Conservation (phyloP, 345 rosid species). For the Pelargonium nanum region DNA sequence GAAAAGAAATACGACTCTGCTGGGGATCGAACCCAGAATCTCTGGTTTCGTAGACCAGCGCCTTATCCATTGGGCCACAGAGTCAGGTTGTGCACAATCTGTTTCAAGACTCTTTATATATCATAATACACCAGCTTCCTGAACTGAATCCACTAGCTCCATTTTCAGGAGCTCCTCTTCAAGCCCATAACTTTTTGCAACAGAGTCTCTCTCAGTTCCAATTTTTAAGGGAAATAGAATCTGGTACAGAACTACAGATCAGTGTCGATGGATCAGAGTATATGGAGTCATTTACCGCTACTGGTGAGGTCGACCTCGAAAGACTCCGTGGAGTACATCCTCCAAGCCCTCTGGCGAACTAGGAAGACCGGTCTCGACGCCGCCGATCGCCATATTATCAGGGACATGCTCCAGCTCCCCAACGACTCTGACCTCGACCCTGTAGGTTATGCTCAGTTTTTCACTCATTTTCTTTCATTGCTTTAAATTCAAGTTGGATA, state of each 20-base stretch:
- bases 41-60: slow-evolving; percentile 91
- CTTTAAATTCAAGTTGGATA: too few relatives aligned
- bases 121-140: too few relatives aligned
- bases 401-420: slow-evolving; percentile 45
- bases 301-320: slow-evolving; percentile 45
- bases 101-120: too few relatives aligned
- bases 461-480: not conserved
- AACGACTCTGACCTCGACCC: slow-evolving; percentile 60
- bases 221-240: not conserved
- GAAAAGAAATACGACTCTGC: slow-evolving; percentile 34
- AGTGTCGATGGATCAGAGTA: not conserved
- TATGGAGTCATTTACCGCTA: slow-evolving; percentile 51
- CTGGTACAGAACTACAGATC: too few relatives aligned
- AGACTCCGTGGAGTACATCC: slow-evolving; percentile 49
- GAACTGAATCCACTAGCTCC: too few relatives aligned
- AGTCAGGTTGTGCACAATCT: slow-evolving; percentile 16
- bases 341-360: slow-evolving; percentile 55
- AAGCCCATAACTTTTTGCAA: too few relatives aligned
- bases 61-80: slow-evolving; percentile 90
- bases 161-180: too few relatives aligned
- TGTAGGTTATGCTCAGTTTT: slow-evolving; percentile 13
- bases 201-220: not conserved
- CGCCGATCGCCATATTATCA: slow-evolving; percentile 40
- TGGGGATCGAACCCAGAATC: slow-evolving; percentile 84
- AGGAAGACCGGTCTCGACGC: slow-evolving; percentile 47